These are phyloP conservation scores for Diplosphaera chodatii DNA, from an alignment of 139 green algal genomes.

Conservation along the genomic window DNA sequence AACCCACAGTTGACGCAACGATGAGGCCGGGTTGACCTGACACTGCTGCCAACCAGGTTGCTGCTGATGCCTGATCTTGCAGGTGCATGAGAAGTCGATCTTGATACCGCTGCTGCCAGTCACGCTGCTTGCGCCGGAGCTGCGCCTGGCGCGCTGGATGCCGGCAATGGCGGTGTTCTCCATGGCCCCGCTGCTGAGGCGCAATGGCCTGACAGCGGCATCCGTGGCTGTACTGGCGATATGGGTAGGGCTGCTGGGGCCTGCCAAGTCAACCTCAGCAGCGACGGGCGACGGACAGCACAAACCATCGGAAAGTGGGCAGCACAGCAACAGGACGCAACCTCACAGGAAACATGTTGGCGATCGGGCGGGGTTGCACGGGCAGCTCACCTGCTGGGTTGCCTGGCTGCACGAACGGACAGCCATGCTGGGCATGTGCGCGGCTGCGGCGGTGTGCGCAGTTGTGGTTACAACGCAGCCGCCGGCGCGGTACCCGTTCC, in stretches of 20 bases:
- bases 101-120: conserved; percentile 85
- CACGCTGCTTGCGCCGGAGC: conserved; percentile 46
- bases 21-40: too few relatives aligned
- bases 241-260: conserved; percentile 13
- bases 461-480: not conserved
- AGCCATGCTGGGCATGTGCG: not conserved
- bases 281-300: too few relatives aligned
- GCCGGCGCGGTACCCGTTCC: conserved; percentile 14
- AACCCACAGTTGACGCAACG: too few relatives aligned
- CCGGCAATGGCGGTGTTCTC: conserved; percentile 58
- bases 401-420: not conserved
- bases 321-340: not conserved
- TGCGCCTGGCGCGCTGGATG: conserved; percentile 48
- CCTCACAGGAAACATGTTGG: not conserved
- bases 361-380: not conserved
- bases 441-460: not conserved
- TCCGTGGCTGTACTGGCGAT: conserved; percentile 43
- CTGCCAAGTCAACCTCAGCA: too few relatives aligned
- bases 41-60: too few relatives aligned
- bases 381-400: not conserved
- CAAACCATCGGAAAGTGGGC: too few relatives aligned
- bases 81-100: conserved; percentile 96
- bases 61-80: not conserved
- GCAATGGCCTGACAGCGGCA: conserved; percentile 70
- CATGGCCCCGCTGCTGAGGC: conserved; percentile 87